Conservation (phyloP, 441 rosid genomes). For the Pelargonium citronellum region DNA sequence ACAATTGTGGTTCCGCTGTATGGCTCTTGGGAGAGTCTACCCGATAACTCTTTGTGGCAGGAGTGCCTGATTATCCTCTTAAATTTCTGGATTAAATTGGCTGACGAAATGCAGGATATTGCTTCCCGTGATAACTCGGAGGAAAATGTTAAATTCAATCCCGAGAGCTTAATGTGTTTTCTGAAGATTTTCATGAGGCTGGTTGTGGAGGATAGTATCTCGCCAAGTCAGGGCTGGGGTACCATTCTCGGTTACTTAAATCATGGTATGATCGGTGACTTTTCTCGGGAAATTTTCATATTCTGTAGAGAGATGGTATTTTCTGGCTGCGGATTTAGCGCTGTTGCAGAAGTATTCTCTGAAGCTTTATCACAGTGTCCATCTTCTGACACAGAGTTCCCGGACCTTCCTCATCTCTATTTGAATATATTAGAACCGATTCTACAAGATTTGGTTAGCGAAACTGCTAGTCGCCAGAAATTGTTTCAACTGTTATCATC, state of each 20-base stretch:
- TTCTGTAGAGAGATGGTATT: constrained; percentile 81
- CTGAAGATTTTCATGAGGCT: constrained; percentile 63
- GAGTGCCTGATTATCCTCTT: constrained; percentile 69
- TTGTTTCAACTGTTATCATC: constrained; percentile 66
- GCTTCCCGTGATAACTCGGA: constrained; percentile 28
- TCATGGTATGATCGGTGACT: constrained; percentile 51
- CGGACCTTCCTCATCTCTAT: constrained; percentile 56
- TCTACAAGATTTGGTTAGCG: constrained; percentile 50
- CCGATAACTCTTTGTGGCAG: constrained; percentile 90
- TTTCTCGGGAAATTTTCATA: constrained; percentile 37
- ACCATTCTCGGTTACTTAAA: constrained; percentile 48
- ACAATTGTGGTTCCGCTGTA: constrained; percentile 40
- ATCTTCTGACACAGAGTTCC: constrained; percentile 28
- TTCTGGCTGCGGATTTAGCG: constrained; percentile 80
- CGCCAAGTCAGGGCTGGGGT: constrained; percentile 91
- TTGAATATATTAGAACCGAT: constrained; percentile 59
- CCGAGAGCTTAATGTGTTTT: constrained; percentile 55
- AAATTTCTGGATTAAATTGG: constrained; percentile 76
- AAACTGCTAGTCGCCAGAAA: constrained; percentile 41
- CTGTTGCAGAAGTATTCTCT: constrained; percentile 66
- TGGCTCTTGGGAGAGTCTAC: constrained; percentile 43
- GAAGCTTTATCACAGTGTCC: constrained; percentile 40
- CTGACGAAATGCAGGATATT: constrained; percentile 73
- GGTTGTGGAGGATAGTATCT: constrained; percentile 79
- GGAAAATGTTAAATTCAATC: constrained; percentile 40